Base-by-base conservation (phyloP, 257 asterid genomes). In the Anisodus acutangulus region DNA sequence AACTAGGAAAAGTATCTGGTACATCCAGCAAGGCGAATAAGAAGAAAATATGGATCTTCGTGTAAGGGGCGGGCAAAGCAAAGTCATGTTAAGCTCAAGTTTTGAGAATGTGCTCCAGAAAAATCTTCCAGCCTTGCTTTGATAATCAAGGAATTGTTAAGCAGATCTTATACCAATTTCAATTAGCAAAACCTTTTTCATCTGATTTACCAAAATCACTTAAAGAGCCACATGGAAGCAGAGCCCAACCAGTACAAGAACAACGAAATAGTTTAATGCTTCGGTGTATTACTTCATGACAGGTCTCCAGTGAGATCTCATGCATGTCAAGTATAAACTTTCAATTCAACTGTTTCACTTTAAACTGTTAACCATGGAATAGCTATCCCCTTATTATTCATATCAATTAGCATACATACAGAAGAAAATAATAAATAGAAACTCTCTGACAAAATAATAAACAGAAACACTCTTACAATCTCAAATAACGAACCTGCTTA, bases 401-500 rank as follows among this genome's bases (percentile, higher is more conserved):
- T 49, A 74, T 10, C 31, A 69, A 41, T 69, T 78, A 78, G 45
- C 49, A 53, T 54, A 78, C 8, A 4, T 54, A 31, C 64, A 53
- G 4, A 8, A 53, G 82, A 53, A 78, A 31, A 19, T 78, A 26
- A 13, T 31, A 53, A 78, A 31, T 26, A 78, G 19, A 51, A 54
- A 49, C 81, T 49, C 43, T 5, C 43, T 31, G 45, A 78, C 57
- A 74, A 31, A 31, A 19, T 78, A 26, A 13, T 31, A 53, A 78
- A 31, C 13, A 78, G 43, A 51, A 54, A 49, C 81, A 74, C 43
- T 5, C 43, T 31, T 22, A 78, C 57, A 74, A 31, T 53, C 83
- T 49, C 84, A 79, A 87, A 78, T 37, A 49, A 87, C 59, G 85
- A 90, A 95, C 99, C 99, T 94, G 93, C 74, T 85, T 88, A 80